Base-by-base conservation (phyloP, 1,284 basidiomycete genomes). In the Malassezia japonica region DNA sequence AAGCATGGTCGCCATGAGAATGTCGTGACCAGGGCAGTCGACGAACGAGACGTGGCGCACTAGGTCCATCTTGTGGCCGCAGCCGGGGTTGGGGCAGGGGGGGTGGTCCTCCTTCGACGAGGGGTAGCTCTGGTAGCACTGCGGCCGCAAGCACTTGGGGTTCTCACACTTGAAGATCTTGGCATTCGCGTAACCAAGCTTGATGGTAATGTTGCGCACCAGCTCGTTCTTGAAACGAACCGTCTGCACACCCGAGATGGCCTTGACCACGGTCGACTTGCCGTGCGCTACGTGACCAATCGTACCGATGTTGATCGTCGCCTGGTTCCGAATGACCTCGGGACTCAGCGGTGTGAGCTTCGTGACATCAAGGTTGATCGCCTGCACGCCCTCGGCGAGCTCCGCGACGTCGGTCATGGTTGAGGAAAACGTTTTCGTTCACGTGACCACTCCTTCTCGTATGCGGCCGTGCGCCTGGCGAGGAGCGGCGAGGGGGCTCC, bases 131-230 rank as follows among this genome's bases (percentile, higher is more conserved):
- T 84, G 80, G 78, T 92, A 96, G 76, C 87, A 90, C 32, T 87
- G 86, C 41, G 92, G 92, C 48, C 92, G 79, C 29, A 88, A 87
- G 75, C 94, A 96, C 4, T 84, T 82, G 54, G 84, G 82, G 70
- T 90, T 90, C 77, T 89, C 83, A 74, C 94, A 98, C 79, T 94
- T 90, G 80, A 91, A 98, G 72, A 98, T 95, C 89, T 96, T 96
- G 46, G 94, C 94, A 65, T 96, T 98, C 44, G 92, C 92, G 75
- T 98, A 98, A 64, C 79, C 94, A 40, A 98, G 81, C 78, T 98
- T 98, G 78, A 98, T 98, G 38, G 94, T 98, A 69, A 98, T 98
- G 77, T 98, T 98, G 62, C 92, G 63, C 36, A 72, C 70, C 29
- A 72, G 56, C 60, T 98, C 94, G 76, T 95, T 96, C 80, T 98